Percentiles rank a stretch among this genome's conserved stretches.
Conservation (phyloP, 176 grass and related monocot species). For the Ensete ventricosum region DNA sequence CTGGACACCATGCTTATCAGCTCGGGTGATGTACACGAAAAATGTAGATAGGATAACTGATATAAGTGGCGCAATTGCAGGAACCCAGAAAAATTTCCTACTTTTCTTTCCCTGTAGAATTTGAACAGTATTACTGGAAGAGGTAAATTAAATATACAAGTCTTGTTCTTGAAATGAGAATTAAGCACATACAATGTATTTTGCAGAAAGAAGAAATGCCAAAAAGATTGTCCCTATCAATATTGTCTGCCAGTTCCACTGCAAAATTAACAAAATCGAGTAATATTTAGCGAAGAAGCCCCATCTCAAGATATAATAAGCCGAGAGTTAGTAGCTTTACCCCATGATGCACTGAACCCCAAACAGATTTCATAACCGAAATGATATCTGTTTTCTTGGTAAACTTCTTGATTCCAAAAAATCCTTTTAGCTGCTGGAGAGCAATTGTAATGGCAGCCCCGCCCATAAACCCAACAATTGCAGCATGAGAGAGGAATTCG, state of each 20-base stretch:
- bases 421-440: constrained; percentile 80
- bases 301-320: neutral
- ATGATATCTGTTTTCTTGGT: constrained; percentile 84
- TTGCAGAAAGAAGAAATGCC: constrained; percentile 59
- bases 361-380: constrained; percentile 90
- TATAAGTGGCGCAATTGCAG: constrained; percentile 73
- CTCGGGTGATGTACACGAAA: constrained; percentile 75
- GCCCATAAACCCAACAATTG: constrained; percentile 91
- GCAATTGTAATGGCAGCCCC: constrained; percentile 94
- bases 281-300: neutral
- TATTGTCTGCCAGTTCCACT: constrained; percentile 99
- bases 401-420: constrained; percentile 70
- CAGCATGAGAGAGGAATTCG: constrained; percentile 94
- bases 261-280: constrained; percentile 25
- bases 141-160: neutral
- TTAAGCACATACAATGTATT: constrained; percentile 54
- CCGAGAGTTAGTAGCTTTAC: constrained; percentile 23
- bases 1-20: constrained; percentile 85
- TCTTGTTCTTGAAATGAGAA: constrained; percentile 3
- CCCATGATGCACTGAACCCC: constrained; percentile 65
- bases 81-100: constrained; percentile 75
- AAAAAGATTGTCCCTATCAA: constrained; percentile 60
- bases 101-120: constrained; percentile 67
- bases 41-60: constrained; percentile 83
- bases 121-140: neutral